A percentile compares a stretch with the other conserved stretches of the same genome.
Evolutionary conservation across 73 alveolate species (phyloP).

Genomic region (Paramecium sexaurelia): DNA sequence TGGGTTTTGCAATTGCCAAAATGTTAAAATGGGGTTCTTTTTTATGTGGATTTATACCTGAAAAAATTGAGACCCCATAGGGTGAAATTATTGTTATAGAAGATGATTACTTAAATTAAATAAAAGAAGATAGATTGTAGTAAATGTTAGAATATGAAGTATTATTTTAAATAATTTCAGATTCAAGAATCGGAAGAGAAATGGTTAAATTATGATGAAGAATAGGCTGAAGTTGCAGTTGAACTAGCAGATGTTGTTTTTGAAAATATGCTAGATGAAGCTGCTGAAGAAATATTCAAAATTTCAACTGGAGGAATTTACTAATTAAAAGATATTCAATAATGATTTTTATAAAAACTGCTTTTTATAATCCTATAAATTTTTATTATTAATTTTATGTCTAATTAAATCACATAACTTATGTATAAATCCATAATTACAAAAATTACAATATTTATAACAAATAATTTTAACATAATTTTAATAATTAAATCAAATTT

Average conservation of each 20-base stretch:
- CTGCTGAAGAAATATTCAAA: constrained; percentile 47
- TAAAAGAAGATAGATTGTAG: constrained; percentile 67
- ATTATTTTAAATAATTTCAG: not conserved
- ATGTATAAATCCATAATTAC: not conserved
- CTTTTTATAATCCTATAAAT: not conserved
- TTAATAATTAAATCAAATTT: constrained; percentile 25
- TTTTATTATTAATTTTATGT: no score
- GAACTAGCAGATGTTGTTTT: constrained; percentile 69
- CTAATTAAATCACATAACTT: not conserved
- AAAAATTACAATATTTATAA: not conserved
- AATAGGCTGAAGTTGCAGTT: constrained; percentile 70
- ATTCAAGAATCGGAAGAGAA: constrained; percentile 61
- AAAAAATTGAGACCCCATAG: constrained; percentile 52
- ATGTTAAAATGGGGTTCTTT: constrained; percentile 71
- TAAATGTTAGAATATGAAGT: constrained; percentile 70
- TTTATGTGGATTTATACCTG: constrained; percentile 69
- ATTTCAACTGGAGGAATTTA: not conserved
- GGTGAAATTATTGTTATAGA: constrained; percentile 63
- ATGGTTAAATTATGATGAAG: constrained; percentile 71
- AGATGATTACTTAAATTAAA: constrained; percentile 62
- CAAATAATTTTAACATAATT: constrained; percentile 19
- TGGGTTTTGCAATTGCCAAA: constrained; percentile 59
- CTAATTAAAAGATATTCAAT: not conserved
- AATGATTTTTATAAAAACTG: not conserved
- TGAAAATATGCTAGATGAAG: constrained; percentile 66